Evolutionary conservation across 1,139 yeast species (phyloP).

Genomic region (Candida sp.): DNA sequence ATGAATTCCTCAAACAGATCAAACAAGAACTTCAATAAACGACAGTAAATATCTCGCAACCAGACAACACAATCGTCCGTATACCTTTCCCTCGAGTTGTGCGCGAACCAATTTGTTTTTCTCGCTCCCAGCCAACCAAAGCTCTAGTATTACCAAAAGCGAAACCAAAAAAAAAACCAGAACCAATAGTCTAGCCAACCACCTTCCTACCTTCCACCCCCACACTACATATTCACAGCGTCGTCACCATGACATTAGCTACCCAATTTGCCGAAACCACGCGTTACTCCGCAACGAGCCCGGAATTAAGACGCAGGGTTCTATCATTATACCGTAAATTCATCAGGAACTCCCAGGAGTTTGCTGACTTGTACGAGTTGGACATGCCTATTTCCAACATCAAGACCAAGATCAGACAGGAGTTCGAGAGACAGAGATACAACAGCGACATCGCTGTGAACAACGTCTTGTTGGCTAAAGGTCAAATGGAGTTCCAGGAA

Average conservation of each 20-base stretch:
- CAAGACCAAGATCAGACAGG: conserved; percentile 87
- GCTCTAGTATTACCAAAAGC: background rate
- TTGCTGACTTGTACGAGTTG: conserved; percentile 74
- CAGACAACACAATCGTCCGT: background rate
- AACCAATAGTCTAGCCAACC: background rate
- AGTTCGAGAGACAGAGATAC: conserved; percentile 83
- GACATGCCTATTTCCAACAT: conserved; percentile 84
- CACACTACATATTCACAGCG: conserved; percentile 2
- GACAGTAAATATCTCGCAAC: background rate
- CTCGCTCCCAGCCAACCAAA: background rate
- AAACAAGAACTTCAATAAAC: conserved; percentile 12
- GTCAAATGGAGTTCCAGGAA: conserved; percentile 93
- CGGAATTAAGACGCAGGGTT: conserved; percentile 68
- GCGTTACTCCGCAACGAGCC: conserved; percentile 62
- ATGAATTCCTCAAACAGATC: conserved; percentile 27
- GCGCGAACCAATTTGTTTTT: conserved; percentile 2
- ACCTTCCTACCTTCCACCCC: background rate
- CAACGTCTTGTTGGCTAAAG: conserved; percentile 77
- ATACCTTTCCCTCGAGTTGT: background rate
- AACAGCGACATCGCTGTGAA: conserved; percentile 67
- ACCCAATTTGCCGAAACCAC: conserved; percentile 90
- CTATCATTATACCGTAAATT: conserved; percentile 75
- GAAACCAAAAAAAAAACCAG: background rate
- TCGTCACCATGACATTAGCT: conserved; percentile 56
- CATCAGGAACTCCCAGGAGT: conserved; percentile 65